Evolutionary conservation across 495 filamentous ascomycete species (phyloP).

Genomic region (Penicillium bovifimosum): DNA sequence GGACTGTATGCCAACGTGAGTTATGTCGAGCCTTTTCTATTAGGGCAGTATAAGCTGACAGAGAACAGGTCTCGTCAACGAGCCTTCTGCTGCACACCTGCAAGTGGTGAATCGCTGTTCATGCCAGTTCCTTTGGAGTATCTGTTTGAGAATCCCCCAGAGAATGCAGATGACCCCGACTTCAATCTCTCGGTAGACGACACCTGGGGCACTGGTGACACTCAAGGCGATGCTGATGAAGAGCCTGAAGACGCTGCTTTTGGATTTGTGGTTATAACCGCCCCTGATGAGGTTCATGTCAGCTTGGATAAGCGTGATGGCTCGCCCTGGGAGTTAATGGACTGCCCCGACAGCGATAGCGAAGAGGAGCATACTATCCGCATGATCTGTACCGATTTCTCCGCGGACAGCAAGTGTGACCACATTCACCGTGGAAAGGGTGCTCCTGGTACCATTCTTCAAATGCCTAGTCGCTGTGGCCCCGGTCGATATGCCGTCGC

Average conservation of each 20-base stretch:
- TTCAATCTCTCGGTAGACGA: slow-evolving; percentile 22
- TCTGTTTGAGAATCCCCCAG: slow-evolving; percentile 26
- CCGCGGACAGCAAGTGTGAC: slow-evolving; percentile 22
- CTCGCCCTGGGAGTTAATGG: not conserved
- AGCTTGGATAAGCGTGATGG: not conserved
- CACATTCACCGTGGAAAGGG: slow-evolving; percentile 25
- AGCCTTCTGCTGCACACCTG: slow-evolving; percentile 23
- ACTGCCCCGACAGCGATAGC: slow-evolving; percentile 19
- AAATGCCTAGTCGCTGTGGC: slow-evolving; percentile 35
- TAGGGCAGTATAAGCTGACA: no score
- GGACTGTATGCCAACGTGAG: no score
- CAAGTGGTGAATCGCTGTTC: slow-evolving; percentile 15
- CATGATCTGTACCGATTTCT: slow-evolving; percentile 17
- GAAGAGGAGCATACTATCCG: slow-evolving; percentile 18
- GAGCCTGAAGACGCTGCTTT: slow-evolving; percentile 23
- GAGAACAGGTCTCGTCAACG: no score
- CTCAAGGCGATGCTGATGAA: slow-evolving; percentile 3
- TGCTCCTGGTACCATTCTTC: slow-evolving; percentile 27
- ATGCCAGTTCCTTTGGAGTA: slow-evolving; percentile 29
- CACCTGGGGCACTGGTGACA: slow-evolving; percentile 10
- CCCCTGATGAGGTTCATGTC: slow-evolving; percentile 18
- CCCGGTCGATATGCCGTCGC: slow-evolving; percentile 36
- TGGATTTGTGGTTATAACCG: slow-evolving; percentile 24
- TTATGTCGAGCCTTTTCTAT: no score
- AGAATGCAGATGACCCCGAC: slow-evolving; percentile 15